phyloP scores from a whole-genome alignment of 352 stramenopile genomes.

The Phytophthora cactorum region DNA sequence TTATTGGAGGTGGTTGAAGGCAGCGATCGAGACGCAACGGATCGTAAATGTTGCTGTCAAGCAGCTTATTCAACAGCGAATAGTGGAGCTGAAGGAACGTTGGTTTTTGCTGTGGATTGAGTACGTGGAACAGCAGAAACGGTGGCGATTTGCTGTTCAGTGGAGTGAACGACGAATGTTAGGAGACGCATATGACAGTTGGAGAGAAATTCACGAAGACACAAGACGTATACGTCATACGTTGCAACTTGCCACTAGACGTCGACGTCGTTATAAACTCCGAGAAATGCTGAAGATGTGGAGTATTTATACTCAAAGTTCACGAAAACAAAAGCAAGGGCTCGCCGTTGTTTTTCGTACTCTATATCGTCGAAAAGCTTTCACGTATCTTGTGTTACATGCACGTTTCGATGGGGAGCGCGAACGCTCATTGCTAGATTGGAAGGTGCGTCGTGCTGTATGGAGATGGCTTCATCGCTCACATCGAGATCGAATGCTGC shows the following conservation, averaged over 20 bases:
- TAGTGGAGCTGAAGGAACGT: not conserved
- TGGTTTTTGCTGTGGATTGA: constrained; percentile 24
- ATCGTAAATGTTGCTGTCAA: constrained; percentile 12
- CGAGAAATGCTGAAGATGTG: constrained; percentile 16
- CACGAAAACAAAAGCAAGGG: constrained; percentile 7
- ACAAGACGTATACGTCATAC: constrained; percentile 13
- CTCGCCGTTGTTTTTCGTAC: constrained; percentile 17
- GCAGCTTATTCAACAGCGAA: constrained; percentile 3
- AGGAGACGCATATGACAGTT: constrained; percentile 26
- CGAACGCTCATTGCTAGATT: constrained; percentile 13
- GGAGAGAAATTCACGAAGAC: constrained; percentile 19
- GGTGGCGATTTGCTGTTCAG: constrained; percentile 28
- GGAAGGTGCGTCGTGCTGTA: constrained; percentile 26
- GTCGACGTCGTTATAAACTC: constrained; percentile 24
- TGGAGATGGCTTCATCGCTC: constrained; percentile 33
- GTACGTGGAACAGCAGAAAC: constrained; percentile 22
- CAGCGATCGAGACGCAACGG: constrained; percentile 17
- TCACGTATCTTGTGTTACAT: constrained; percentile 9
- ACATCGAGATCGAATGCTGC: constrained; percentile 19
- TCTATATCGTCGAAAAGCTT: constrained; percentile 22
- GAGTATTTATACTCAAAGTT: constrained; percentile 1
- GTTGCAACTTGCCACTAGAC: constrained; percentile 25
- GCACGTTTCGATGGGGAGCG: constrained; percentile 4
- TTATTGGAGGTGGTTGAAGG: constrained; percentile 24
- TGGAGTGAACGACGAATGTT: constrained; percentile 28